These are phyloP conservation scores for Lentithecium fluviatile DNA, from an alignment of 495 filamentous ascomycete species.

Conservation along the genomic window DNA sequence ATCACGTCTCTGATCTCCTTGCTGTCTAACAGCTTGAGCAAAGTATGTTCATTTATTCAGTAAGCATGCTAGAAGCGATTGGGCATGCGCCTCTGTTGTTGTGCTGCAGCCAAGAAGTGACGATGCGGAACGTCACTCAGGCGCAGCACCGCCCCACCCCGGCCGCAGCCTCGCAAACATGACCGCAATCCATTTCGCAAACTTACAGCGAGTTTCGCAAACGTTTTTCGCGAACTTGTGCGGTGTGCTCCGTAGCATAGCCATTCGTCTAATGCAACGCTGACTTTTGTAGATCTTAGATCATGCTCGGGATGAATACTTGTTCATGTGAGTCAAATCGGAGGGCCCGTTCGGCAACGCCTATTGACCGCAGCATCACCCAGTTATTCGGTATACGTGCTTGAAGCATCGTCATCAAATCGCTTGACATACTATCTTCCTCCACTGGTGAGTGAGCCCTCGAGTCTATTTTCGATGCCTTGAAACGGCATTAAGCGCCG, in stretches of 20 bases:
- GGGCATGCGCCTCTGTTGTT: slow-evolving; percentile 9
- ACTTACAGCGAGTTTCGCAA: background rate
- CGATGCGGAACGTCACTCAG: background rate
- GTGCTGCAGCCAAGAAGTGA: background rate
- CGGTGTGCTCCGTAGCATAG: slow-evolving; percentile 4
- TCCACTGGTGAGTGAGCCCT: slow-evolving; percentile 41
- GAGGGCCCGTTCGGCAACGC: slow-evolving; percentile 5
- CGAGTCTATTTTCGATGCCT: slow-evolving; percentile 21
- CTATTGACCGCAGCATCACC: slow-evolving; percentile 23
- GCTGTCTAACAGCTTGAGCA: slow-evolving; percentile 83
- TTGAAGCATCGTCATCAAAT: slow-evolving; percentile 46
- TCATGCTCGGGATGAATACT: slow-evolving; percentile 45
- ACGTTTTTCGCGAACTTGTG: background rate
- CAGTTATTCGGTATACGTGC: slow-evolving; percentile 46
- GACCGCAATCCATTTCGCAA: background rate
- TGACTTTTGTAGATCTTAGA: slow-evolving; percentile 39
- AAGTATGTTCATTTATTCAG: slow-evolving; percentile 51
- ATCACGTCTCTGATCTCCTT: slow-evolving; percentile 89
- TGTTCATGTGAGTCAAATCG: slow-evolving; percentile 39
- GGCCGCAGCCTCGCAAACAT: slow-evolving; percentile 7
- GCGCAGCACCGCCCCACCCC: slow-evolving; percentile 8
- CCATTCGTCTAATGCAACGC: background rate
- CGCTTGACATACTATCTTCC: slow-evolving; percentile 45
- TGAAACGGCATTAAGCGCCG: slow-evolving; percentile 34
- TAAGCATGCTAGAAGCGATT: slow-evolving; percentile 30